Percentiles rank a stretch among this genome's conserved stretches.
Conservation (phyloP, 768 basidiomycete species). For the Tricholoma flavovirens region DNA sequence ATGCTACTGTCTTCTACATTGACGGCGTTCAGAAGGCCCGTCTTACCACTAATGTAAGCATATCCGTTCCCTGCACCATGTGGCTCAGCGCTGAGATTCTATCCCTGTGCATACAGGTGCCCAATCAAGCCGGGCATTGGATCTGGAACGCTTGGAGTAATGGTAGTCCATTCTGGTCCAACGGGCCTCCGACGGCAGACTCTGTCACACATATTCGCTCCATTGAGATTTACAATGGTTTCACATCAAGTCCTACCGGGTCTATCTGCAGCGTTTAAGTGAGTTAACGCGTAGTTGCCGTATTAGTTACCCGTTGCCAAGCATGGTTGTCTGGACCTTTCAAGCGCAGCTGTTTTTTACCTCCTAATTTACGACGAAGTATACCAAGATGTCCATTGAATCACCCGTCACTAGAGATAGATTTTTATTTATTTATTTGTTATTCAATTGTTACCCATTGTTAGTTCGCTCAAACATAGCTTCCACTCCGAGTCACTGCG, state of each 20-base stretch:
- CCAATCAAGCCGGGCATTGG: slow-evolving; percentile 24
- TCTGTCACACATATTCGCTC: slow-evolving; percentile 29
- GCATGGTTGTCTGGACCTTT: no score
- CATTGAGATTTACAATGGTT: slow-evolving; percentile 31
- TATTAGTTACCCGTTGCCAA: no score
- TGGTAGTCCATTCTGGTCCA: slow-evolving; percentile 16
- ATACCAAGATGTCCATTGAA: no score
- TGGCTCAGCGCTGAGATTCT: not conserved
- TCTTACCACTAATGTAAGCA: slow-evolving; percentile 24
- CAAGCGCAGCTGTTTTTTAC: no score
- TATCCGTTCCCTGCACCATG: not conserved
- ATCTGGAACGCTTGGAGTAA: slow-evolving; percentile 32
- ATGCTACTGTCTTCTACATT: slow-evolving; percentile 21
- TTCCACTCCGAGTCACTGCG: no score
- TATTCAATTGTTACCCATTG: no score
- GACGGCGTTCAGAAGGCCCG: not conserved
- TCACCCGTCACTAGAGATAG: no score
- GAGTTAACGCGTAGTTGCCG: no score
- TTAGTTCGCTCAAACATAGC: no score
- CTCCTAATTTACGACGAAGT: no score
- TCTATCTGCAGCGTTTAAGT: slow-evolving; percentile 15
- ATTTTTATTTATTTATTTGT: no score
- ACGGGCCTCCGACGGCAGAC: slow-evolving; percentile 27
- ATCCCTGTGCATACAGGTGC: slow-evolving; percentile 17
- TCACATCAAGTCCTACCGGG: slow-evolving; percentile 12